Evolutionary conservation across 441 rosid species (phyloP).

Genomic region (Omphalea diandra): DNA sequence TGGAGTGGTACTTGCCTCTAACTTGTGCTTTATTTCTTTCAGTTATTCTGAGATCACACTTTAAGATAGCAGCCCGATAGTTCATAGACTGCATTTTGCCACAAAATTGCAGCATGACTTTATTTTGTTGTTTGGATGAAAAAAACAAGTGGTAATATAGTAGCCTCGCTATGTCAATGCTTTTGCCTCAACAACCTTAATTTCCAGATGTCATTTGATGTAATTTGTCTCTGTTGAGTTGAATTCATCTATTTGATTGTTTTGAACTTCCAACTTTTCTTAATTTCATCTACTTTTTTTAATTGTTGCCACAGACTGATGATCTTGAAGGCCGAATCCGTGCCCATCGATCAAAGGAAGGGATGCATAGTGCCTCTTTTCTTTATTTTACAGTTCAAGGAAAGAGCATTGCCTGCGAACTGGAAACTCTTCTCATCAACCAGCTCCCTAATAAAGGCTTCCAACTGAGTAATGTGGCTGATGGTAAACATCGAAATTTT

Average conservation of each 20-base stretch:
- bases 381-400: conserved; percentile 79
- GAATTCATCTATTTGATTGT: neutral
- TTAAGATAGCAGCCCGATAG: neutral
- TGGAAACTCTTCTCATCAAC: conserved; percentile 97
- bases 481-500: conserved; percentile 91
- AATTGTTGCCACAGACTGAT: conserved; percentile 61
- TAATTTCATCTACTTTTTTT: neutral
- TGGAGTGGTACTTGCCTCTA: conserved; percentile 65
- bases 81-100: neutral
- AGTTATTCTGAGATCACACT: neutral
- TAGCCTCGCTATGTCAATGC: neutral
- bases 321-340: conserved; percentile 87
- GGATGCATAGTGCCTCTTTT: conserved; percentile 70
- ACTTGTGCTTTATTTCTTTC: neutral
- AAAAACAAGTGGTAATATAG: neutral
- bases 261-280: neutral
- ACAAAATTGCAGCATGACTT: neutral
- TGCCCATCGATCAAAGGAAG: conserved; percentile 70
- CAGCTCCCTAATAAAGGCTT: conserved; percentile 73
- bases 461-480: conserved; percentile 65
- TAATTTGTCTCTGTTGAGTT: neutral
- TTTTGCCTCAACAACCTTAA: neutral
- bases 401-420: conserved; percentile 89
- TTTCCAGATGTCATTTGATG: neutral
- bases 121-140: neutral